phyloP scores from a whole-genome alignment of 768 basidiomycete species.

The Amanita molliuscula region DNA sequence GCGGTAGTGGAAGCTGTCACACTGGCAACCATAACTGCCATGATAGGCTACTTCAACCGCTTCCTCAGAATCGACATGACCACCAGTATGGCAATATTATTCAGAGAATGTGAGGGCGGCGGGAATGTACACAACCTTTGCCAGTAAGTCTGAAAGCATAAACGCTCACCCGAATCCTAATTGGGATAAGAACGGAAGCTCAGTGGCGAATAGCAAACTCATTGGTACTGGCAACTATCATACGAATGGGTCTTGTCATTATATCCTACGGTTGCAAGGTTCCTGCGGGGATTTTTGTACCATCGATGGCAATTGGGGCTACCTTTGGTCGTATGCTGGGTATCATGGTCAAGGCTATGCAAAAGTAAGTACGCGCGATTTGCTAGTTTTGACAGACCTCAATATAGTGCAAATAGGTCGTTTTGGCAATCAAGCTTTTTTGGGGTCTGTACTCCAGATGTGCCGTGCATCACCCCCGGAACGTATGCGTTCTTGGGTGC shows the following conservation, averaged over 20 bases:
- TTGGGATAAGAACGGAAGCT: constrained; percentile 51
- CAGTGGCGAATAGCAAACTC: constrained; percentile 97
- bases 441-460: constrained; percentile 80
- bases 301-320: constrained; percentile 98
- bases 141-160: constrained; percentile 53
- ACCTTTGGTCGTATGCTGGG: constrained; percentile 97
- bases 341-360: constrained; percentile 89
- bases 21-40: constrained; percentile 80
- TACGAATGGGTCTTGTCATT: constrained; percentile 79
- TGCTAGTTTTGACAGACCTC: not conserved
- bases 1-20: constrained; percentile 84
- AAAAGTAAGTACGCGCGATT: constrained; percentile 39
- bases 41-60: constrained; percentile 89
- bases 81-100: constrained; percentile 88
- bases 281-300: constrained; percentile 96
- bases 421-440: constrained; percentile 83
- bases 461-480: constrained; percentile 96
- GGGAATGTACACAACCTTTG: constrained; percentile 83
- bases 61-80: constrained; percentile 98
- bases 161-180: not conserved
- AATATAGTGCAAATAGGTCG: constrained; percentile 36
- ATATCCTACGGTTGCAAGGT: constrained; percentile 95
- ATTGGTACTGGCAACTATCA: constrained; percentile 80
- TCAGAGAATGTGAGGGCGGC: constrained; percentile 92
- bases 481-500: constrained; percentile 98